Base-by-base conservation (phyloP, 2,329 filamentous ascomycete species). In the Cladosporium colombiae region DNA sequence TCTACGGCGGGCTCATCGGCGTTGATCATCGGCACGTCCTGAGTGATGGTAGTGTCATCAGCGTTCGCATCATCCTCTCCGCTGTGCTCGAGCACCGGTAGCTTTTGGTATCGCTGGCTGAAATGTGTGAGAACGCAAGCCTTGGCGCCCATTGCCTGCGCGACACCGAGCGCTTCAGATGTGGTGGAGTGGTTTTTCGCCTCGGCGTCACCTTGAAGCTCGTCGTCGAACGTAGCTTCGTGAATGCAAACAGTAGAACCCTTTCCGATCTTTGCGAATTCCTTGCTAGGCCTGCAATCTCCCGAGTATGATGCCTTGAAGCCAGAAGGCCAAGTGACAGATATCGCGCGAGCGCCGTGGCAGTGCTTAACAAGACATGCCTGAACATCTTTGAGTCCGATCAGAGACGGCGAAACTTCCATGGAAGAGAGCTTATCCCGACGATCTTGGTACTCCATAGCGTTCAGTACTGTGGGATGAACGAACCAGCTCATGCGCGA, bases 141-240 rank as follows among this genome's bases (percentile, higher is more conserved):
- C 69, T 89, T 86, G 0, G 93, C 95, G 31, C 85, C 79, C 95
- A 99, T 99, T 55, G 82, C 80, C 14, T 85, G 83, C 1, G 90
- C 94, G 3, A 98, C 85, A 53, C 82, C 84, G 3, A 99, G 84
- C 0, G 95, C 95, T 80, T 99, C 95, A 16, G 86, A 86, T 68
- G 93, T 91, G 10, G 95, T 99, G 46, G 86, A 91, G 81, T 99
- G 95, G 74, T 90, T 93, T 86, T 99, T 99, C 61, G 90, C 91
- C 31, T 85, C 75, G 4, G 95, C 95, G 73, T 97, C 93, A 18
- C 84, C 86, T 46, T 78, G 73, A 71, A 97, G 86, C 72, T 95
- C 91, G 75, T 97, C 92, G 71, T 95, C 92, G 75, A 99, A 98
- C 0, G 95, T 99, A 68, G 93, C 93, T 83, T 99, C 95, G 81